Base-by-base conservation (phyloP, 2,329 filamentous ascomycete genomes). In the Xylaria sp. region DNA sequence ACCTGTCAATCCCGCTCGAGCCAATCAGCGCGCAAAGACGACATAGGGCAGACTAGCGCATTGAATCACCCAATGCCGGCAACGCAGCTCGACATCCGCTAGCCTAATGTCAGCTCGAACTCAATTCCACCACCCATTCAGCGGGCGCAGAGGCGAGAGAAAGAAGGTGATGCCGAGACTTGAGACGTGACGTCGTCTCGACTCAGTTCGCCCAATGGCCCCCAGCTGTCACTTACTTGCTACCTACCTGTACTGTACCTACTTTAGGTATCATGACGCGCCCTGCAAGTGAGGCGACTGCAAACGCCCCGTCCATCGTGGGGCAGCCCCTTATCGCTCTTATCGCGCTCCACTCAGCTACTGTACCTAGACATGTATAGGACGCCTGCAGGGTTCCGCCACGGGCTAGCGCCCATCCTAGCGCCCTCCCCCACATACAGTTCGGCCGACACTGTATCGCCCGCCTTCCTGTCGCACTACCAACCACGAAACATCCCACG, bases 361-460 rank as follows among this genome's bases (percentile, higher is more conserved):
- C n/a, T n/a, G n/a, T n/a, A n/a, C n/a, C n/a, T n/a, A n/a, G n/a
- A n/a, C n/a, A n/a, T n/a, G n/a, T n/a, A n/a, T n/a, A n/a, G n/a
- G n/a, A n/a, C n/a, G n/a, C n/a, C n/a, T n/a, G n/a, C n/a, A n/a
- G n/a, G n/a, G n/a, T n/a, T n/a, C n/a, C n/a, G n/a, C n/a, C n/a
- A n/a, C n/a, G n/a, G n/a, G n/a, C n/a, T n/a, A n/a, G n/a, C n/a
- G 21, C 15, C 6, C 29, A n/a, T 35, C 37, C n/a, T n/a, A n/a
- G n/a, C 27, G 5, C 11, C 5, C 13, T 3, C 52, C 38, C 58
- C 52, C 44, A 52, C 29, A n/a, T 21, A 60, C 58, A 55, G 57
- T 60, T n/a, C n/a, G 1, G 3, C 1, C 5, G 1, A 7, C 44
- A 61, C 58, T 38, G 53, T 57, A 21, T 3, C n/a, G 31, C 27